phyloP scores from a whole-genome alignment of 495 filamentous ascomycete genomes.

The Polyplosphaeria fusca region DNA sequence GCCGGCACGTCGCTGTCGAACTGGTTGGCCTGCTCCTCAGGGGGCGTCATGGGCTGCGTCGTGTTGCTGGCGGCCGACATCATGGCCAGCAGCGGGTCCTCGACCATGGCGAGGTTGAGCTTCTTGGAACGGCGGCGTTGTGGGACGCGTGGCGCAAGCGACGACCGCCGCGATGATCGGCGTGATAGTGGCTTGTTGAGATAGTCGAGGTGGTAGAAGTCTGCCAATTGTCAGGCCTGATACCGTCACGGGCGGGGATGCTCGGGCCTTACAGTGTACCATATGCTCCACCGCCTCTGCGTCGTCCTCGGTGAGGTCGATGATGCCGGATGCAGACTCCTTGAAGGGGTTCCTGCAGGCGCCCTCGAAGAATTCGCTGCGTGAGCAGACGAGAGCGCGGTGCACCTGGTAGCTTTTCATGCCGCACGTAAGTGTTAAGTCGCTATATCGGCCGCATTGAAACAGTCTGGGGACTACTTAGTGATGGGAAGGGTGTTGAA shows the following conservation, averaged over 20 bases:
- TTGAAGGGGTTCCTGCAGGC: constrained; percentile 38
- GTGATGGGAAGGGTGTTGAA: constrained; percentile 2
- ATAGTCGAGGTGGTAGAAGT: constrained; percentile 49
- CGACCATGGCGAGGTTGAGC: constrained; percentile 37
- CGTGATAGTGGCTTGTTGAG: constrained; percentile 29
- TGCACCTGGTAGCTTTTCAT: constrained; percentile 40
- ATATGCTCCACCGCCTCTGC: constrained; percentile 45
- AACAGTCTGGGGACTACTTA: constrained; percentile 35
- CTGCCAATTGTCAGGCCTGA: constrained; percentile 23
- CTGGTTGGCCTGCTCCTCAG: constrained; percentile 15
- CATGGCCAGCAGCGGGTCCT: constrained; percentile 42
- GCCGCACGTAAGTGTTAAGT: constrained; percentile 42
- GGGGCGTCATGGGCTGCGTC: constrained; percentile 18
- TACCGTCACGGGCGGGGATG: background rate
- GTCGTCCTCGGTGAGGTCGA: constrained; percentile 45
- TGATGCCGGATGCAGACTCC: constrained; percentile 38
- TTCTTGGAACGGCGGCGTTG: constrained; percentile 29
- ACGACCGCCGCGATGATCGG: constrained; percentile 23
- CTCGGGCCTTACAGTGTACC: constrained; percentile 40
- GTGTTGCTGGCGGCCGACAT: constrained; percentile 26
- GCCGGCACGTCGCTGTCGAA: constrained; percentile 11
- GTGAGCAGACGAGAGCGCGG: constrained; percentile 42
- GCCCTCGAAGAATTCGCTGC: constrained; percentile 44
- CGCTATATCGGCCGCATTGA: constrained; percentile 42
- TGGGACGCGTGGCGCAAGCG: constrained; percentile 24